phyloP scores from a whole-genome alignment of 331 rosid genomes.

The Acacia pycnantha region DNA sequence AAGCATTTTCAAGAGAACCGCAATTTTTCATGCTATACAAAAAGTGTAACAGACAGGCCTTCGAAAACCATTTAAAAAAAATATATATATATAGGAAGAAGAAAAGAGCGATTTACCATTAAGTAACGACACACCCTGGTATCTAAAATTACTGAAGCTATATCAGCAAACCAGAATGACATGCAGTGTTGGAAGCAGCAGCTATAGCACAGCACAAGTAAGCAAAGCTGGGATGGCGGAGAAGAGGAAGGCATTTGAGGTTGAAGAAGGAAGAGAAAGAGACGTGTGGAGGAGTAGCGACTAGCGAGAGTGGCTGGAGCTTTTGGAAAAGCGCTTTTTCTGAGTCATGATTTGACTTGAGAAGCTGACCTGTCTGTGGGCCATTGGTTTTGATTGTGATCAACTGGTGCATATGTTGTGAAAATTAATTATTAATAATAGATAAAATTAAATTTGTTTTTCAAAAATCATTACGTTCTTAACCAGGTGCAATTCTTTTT shows the following conservation, averaged over 20 bases:
- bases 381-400: neutral
- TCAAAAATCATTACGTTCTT: no score
- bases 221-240: neutral
- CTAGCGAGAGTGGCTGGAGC: neutral
- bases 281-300: neutral
- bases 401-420: neutral
- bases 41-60: conserved; percentile 3
- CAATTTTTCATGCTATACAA: conserved; percentile 20
- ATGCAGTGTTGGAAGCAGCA: neutral
- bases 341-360: conserved; percentile 2
- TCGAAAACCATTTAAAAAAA: conserved; percentile 37
- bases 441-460: no score
- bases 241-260: neutral
- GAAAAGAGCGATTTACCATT: neutral
- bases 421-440: no score
- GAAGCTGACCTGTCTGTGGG: neutral
- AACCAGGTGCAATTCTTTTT: no score
- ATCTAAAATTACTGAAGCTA: neutral
- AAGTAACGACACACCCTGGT: neutral
- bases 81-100: no score
- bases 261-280: neutral
- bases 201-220: neutral
- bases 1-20: conserved; percentile 20
- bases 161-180: neutral
- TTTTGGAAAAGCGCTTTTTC: conserved; percentile 18